Evolutionary conservation across 345 rosid genomes (phyloP), one percentile per base, ranked within the genome.

Genomic region (Syzygium oleosum): DNA sequence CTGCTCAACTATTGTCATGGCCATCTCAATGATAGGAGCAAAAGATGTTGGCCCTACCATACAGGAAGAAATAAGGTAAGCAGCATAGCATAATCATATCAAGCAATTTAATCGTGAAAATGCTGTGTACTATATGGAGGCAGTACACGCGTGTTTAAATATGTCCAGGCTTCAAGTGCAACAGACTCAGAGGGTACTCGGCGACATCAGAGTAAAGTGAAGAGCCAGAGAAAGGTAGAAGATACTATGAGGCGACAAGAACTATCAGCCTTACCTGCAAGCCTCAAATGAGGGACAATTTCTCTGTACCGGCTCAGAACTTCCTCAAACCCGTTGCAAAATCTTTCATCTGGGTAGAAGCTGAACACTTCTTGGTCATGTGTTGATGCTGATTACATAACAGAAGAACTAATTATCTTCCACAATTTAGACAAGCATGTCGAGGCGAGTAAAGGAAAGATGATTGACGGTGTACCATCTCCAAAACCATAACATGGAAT

Each of bases 331-430:
- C 96, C 96, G 84, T 94, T 89, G 87, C 96, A 94, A 85, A 86
- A 88, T 79, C 91, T 91, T 58, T 92, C 94, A 54, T 89, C 94
- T 34, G 94, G 92, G 86, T 90, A 87, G 88, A 94, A 94, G 84
- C 94, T 87, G 87, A 94, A 94, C 29, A 94, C 94, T 86, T 93
- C 94, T 89, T 93, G 96, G 88, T 94, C 96, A 87, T 93, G 95
- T 9, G 96, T 94, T 29, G 94, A 93, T 83, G 96, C 96, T 94
- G 92, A 52, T 87, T 87, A 85, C 61, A 88, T 61, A n/a, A 58
- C 38, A 77, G 83, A 73, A 73, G 27, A 73, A 38, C 83, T 38
- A 46, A 73, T 77, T 84, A 88, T 34, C 79, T 86, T 31, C 80
- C 52, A 68, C 52, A 29, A 85, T 85, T 49, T 84, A 29, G 63